Evolutionary conservation across 805 yeast genomes (phyloP).

Genomic region (Komagataella mondaviorum): DNA sequence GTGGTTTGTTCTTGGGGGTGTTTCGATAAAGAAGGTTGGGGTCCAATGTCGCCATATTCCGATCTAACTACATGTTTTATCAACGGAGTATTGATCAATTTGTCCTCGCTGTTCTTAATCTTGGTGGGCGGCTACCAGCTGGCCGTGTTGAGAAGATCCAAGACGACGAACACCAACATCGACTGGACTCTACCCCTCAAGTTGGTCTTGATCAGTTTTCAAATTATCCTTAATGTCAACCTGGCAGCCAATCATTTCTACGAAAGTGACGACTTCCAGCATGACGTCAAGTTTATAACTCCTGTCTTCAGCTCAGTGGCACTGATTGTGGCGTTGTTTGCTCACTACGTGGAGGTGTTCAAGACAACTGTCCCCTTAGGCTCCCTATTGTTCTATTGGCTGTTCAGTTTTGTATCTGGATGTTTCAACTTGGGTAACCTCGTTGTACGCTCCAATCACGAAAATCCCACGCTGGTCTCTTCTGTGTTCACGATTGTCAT

Average conservation of each 20-base stretch:
- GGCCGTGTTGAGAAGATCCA: slow-evolving; percentile 16
- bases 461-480: slow-evolving; percentile 11
- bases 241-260: slow-evolving; percentile 8
- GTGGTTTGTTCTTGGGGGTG: slow-evolving; percentile 17
- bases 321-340: slow-evolving; percentile 32
- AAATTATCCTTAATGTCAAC: slow-evolving; percentile 21
- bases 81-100: slow-evolving; percentile 26
- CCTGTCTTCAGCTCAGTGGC: slow-evolving; percentile 23
- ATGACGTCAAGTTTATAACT: slow-evolving; percentile 15
- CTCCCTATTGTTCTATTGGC: slow-evolving; percentile 64
- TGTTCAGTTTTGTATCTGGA: slow-evolving; percentile 36
- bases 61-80: slow-evolving; percentile 41
- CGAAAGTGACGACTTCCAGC: slow-evolving; percentile 11
- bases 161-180: slow-evolving; percentile 17
- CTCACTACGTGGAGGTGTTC: slow-evolving; percentile 64
- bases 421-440: slow-evolving; percentile 28
- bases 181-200: slow-evolving; percentile 28
- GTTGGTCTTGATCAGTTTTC: slow-evolving; percentile 23
- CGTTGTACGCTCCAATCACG: slow-evolving; percentile 19
- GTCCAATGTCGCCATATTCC: slow-evolving; percentile 22
- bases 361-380: slow-evolving; percentile 56
- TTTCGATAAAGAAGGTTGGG: slow-evolving; percentile 28
- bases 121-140: slow-evolving; percentile 24
- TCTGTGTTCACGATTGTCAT: slow-evolving; percentile 22
- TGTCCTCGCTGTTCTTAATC: slow-evolving; percentile 21